Base-by-base conservation (phyloP, 176 grass and related monocot genomes). In the Rhynchospora tenuis region DNA sequence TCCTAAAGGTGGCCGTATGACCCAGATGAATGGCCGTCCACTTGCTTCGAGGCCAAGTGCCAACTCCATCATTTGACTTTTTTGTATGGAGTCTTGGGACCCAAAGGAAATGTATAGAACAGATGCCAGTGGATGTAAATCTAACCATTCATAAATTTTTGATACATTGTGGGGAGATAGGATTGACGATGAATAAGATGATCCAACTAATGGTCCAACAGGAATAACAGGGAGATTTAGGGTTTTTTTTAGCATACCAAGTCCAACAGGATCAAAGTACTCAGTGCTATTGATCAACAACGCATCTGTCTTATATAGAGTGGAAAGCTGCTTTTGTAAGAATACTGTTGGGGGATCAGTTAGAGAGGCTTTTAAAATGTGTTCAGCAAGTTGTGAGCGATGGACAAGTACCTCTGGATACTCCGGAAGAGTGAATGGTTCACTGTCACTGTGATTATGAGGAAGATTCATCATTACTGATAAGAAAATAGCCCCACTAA, bases 91-190 rank as follows among this genome's bases (percentile, higher is more conserved):
- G 63, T 74, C 61, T 46, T 87, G 85, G 22, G 85, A 83, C 0
- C 85, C 85, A 48, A 87, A 87, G 48, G 61, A 63, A 15, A 87
- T 38, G 78, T 87, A 87, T 45, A 87, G 13, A 12, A 87, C 79
- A 46, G 85, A 87, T 42, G 64, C 28, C 29, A 64, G 12, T 28
- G 77, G 54, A 1, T 24, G 77, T 13, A 59, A 74, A 52, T 82
- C 85, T 52, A 87, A 14, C 24, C 4, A 75, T 51, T 33, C 31
- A 33, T 1, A 33, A 56, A 82, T 75, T 29, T 58, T 6, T 23
- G 42, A 0, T 0, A 47, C 46, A 42, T 58, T 27, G 3, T 14
- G 19, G 2, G 31, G 3, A 11, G 19, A 44, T 7, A 33, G 31
- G 31, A 20, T 11, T 38, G 20, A 16, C 0, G 20, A 16, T 0